phyloP scores from a whole-genome alignment of 495 filamentous ascomycete species.

The Podospora appendiculata region DNA sequence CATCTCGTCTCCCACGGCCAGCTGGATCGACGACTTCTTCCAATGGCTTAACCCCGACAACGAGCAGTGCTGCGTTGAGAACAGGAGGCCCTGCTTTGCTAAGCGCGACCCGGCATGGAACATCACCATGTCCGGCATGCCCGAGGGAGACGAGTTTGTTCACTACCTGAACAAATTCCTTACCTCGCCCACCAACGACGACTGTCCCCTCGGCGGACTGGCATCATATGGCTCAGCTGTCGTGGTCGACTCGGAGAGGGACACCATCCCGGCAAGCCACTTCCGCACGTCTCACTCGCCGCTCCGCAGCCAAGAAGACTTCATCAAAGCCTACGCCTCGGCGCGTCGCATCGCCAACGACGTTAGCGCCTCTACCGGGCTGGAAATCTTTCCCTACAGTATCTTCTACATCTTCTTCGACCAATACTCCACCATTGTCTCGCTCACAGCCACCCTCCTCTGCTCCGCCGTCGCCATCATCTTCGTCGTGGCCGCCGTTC shows the following conservation, averaged over 20 bases:
- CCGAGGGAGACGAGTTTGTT: constrained; percentile 82
- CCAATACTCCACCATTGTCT: constrained; percentile 82
- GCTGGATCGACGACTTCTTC: constrained; percentile 96
- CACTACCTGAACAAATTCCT: constrained; percentile 80
- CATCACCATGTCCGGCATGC: constrained; percentile 81
- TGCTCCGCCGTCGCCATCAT: constrained; percentile 78
- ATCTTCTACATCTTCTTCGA: constrained; percentile 99
- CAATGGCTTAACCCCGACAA: constrained; percentile 87
- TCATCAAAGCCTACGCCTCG: constrained; percentile 81
- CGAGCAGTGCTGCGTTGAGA: constrained; percentile 67
- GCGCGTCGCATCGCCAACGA: constrained; percentile 80
- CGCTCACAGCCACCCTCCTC: constrained; percentile 68
- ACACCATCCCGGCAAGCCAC: constrained; percentile 70
- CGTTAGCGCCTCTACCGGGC: constrained; percentile 57
- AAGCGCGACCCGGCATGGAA: constrained; percentile 76
- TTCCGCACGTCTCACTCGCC: constrained; percentile 88
- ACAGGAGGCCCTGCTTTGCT: constrained; percentile 64
- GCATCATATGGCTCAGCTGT: constrained; percentile 83
- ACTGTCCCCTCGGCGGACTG: constrained; percentile 80
- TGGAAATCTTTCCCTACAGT: constrained; percentile 87
- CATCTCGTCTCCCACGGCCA: constrained; percentile 84
- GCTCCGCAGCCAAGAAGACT: constrained; percentile 81
- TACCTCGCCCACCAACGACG: constrained; percentile 64
- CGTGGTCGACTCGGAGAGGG: constrained; percentile 58
- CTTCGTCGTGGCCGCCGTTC: constrained; percentile 62